Percentiles rank a stretch among this genome's conserved stretches.
These are phyloP conservation scores for Aspergillus sp. DNA, from an alignment of 2,329 filamentous ascomycete genomes.

Conservation along the genomic window DNA sequence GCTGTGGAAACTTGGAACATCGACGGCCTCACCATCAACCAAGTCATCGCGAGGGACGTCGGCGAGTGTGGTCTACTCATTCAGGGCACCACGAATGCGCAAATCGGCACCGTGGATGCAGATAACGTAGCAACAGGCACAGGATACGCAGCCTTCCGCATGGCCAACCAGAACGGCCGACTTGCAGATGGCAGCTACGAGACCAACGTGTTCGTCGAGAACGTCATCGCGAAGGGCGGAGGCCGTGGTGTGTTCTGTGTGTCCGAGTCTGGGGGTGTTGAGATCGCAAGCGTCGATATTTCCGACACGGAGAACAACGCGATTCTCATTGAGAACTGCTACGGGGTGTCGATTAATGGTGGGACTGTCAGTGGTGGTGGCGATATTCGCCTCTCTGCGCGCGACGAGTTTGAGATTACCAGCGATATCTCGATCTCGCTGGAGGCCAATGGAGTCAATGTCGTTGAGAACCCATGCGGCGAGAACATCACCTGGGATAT, in stretches of 20 bases:
- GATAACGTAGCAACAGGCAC: slow-evolving; percentile 11
- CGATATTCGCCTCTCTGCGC: slow-evolving; percentile 5
- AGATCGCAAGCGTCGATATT: slow-evolving; percentile 9
- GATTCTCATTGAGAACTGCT: slow-evolving; percentile 16
- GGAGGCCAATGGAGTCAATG: slow-evolving; percentile 8
- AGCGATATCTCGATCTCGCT: slow-evolving; percentile 7
- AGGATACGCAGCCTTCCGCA: slow-evolving; percentile 12
- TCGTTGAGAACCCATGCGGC: slow-evolving; percentile 10
- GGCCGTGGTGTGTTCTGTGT: slow-evolving; percentile 15
- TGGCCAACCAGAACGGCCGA: slow-evolving; percentile 11
- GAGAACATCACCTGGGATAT: slow-evolving; percentile 16
- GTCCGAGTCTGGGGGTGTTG: slow-evolving; percentile 8
- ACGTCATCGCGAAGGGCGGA: slow-evolving; percentile 9
- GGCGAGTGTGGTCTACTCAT: slow-evolving; percentile 14
- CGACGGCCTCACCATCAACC: slow-evolving; percentile 13
- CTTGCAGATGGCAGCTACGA: slow-evolving; percentile 9
- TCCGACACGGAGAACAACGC: slow-evolving; percentile 12
- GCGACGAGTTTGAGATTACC: slow-evolving; percentile 11
- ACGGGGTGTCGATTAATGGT: slow-evolving; percentile 9
- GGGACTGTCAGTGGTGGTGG: slow-evolving; percentile 11
- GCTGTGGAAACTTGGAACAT: slow-evolving; percentile 17
- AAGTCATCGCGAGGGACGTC: slow-evolving; percentile 10
- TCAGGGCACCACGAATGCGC: slow-evolving; percentile 10
- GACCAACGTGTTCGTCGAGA: slow-evolving; percentile 13
- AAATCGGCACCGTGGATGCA: slow-evolving; percentile 10